These are phyloP conservation scores for Aschersonia sp. DNA, from an alignment of 2,329 filamentous ascomycete genomes.

Conservation along the genomic window DNA sequence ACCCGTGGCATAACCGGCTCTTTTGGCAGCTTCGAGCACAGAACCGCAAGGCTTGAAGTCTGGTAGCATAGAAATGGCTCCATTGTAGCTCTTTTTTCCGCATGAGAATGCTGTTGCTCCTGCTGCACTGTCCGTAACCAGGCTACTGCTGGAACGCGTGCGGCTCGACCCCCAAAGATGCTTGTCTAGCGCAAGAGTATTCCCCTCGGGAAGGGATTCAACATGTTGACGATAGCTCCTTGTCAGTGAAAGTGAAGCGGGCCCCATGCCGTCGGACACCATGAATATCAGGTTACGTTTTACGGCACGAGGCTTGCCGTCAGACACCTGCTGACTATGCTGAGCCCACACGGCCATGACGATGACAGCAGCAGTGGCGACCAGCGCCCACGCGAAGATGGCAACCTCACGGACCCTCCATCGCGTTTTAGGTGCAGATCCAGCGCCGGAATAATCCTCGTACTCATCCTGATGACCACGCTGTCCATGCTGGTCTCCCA, in stretches of 20 bases:
- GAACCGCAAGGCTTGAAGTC: slow-evolving; percentile 82
- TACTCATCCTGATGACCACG: slow-evolving; percentile 56
- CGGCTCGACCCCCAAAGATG: slow-evolving; percentile 85
- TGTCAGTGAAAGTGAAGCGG: slow-evolving; percentile 76
- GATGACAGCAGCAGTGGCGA: slow-evolving; percentile 3
- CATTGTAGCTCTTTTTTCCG: slow-evolving; percentile 88
- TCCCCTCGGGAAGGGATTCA: slow-evolving; percentile 55
- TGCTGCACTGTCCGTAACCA: slow-evolving; percentile 94
- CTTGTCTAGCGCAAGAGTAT: slow-evolving; percentile 68
- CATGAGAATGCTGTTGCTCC: slow-evolving; percentile 95
- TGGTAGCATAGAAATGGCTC: slow-evolving; percentile 80
- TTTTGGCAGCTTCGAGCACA: slow-evolving; percentile 83
- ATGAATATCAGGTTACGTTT: slow-evolving; percentile 97
- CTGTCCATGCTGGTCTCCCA: background rate
- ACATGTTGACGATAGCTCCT: slow-evolving; percentile 72
- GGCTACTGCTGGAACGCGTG: slow-evolving; percentile 67
- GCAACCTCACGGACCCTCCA: slow-evolving; percentile 1
- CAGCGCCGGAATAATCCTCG: slow-evolving; percentile 58
- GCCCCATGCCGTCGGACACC: slow-evolving; percentile 98
- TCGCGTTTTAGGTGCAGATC: slow-evolving; percentile 3
- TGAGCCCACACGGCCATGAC: slow-evolving; percentile 44
- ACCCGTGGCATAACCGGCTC: slow-evolving; percentile 81
- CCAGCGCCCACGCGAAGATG: slow-evolving; percentile 4
- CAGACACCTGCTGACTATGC: slow-evolving; percentile 44
- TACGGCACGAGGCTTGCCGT: slow-evolving; percentile 26